Conservation (phyloP, 495 filamentous ascomycete species). For the Tuber umbilicatum region DNA sequence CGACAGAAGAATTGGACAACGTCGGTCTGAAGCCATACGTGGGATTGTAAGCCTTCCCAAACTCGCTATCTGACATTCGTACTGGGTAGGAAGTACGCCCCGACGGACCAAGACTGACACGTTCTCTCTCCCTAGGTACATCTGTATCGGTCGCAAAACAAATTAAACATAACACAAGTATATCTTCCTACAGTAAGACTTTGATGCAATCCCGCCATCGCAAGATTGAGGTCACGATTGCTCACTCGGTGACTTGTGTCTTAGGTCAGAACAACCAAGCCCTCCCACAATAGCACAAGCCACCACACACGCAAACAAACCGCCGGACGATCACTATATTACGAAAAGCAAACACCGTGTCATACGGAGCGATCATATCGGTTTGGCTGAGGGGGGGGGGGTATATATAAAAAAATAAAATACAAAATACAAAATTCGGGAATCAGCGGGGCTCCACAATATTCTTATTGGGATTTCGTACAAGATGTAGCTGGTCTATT, state of each 20-base stretch:
- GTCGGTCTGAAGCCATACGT: constrained; percentile 54
- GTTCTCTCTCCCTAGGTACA: constrained; percentile 46
- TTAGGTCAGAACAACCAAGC: not conserved
- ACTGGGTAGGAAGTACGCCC: constrained; percentile 21
- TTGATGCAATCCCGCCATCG: not conserved
- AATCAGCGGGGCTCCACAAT: not conserved
- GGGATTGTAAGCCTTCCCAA: constrained; percentile 24
- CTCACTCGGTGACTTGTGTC: not conserved
- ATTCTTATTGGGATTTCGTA: not conserved
- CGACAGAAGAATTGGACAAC: constrained; percentile 61
- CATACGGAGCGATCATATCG: not conserved
- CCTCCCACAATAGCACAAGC: not conserved
- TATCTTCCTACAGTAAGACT: not conserved
- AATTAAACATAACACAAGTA: constrained; percentile 18
- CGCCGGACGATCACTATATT: not conserved
- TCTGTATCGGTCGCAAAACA: constrained; percentile 52
- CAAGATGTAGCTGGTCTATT: not conserved
- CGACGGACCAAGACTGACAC: constrained; percentile 10
- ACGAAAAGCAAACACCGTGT: not conserved
- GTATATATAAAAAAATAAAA: not conserved
- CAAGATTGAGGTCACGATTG: not conserved
- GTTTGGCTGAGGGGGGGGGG: not conserved
- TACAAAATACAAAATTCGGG: not conserved
- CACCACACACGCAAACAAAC: not conserved
- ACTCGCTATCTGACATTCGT: constrained; percentile 5